Evolutionary conservation across 2,329 filamentous ascomycete genomes (phyloP), one percentile per base, ranked within the genome.

Genomic region (Apiospora pterosperma): DNA sequence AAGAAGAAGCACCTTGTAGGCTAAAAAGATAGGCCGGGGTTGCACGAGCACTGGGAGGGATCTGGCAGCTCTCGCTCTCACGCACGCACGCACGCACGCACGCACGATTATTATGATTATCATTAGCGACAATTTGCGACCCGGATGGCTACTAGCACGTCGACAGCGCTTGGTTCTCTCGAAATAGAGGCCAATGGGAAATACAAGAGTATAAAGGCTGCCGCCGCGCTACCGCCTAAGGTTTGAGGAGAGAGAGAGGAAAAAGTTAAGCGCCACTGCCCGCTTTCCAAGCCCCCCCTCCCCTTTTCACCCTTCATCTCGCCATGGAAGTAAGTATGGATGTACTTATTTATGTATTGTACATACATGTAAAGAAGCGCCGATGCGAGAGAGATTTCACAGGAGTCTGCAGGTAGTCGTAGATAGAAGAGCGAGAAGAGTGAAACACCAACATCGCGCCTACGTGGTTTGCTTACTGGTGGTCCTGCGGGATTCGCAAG

Each of bases 41-140:
- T 28, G 44, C 44, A 52, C 44, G 44, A 52, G 48, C 48, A 19
- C 48, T 23, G 28, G 16, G 41, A 42, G 48, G 48, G 48, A 55
- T 55, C 48, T 55, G 48, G 28, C 48, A 55, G 48, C 48, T 55
- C 48, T 55, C 48, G n/a, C n/a, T n/a, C n/a, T n/a, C n/a, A n/a
- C n/a, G n/a, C n/a, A n/a, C n/a, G n/a, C n/a, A n/a, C n/a, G n/a
- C n/a, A n/a, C n/a, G n/a, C n/a, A n/a, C n/a, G 48, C 48, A 55
- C 48, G 48, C 48, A 25, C 48, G 16, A 11, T 55, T 55, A 11
- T 11, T 25, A 34, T 31, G 31, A 52, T 28, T 31, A n/a, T n/a
- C n/a, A n/a, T n/a, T n/a, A n/a, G n/a, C n/a, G n/a, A n/a, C n/a
- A n/a, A n/a, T n/a, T n/a, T n/a, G n/a, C n/a, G 23, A 25, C 8